phyloP scores from a whole-genome alignment of 768 basidiomycete species.

The Collybia mongolica region DNA sequence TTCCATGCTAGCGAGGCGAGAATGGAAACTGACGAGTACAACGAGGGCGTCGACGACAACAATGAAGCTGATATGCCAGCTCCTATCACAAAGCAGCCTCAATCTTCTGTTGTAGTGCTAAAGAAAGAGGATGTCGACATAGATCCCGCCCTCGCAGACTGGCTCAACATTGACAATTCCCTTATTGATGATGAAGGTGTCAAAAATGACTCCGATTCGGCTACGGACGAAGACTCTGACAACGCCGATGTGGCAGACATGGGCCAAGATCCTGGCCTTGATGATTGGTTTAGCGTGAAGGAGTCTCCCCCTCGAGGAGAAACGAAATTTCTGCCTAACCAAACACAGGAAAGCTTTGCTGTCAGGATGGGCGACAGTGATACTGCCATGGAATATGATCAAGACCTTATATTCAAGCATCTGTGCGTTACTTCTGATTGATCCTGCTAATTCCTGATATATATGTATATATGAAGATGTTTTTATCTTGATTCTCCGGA shows the following conservation, averaged over 20 bases:
- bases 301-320: slow-evolving; percentile 9
- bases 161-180: slow-evolving; percentile 54
- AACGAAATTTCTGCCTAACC: background rate
- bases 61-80: slow-evolving; percentile 17
- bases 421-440: slow-evolving; percentile 46
- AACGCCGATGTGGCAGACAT: slow-evolving; percentile 54
- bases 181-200: slow-evolving; percentile 16
- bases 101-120: background rate
- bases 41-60: slow-evolving; percentile 30
- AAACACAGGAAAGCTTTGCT: slow-evolving; percentile 19
- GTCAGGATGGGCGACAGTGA: slow-evolving; percentile 73
- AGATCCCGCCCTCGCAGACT: slow-evolving; percentile 54
- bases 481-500: slow-evolving; percentile 87
- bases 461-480: slow-evolving; percentile 44
- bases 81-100: slow-evolving; percentile 5
- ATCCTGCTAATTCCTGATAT: slow-evolving; percentile 4
- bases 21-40: slow-evolving; percentile 50
- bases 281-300: slow-evolving; percentile 40
- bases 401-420: slow-evolving; percentile 77
- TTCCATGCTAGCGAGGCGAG: slow-evolving; percentile 66
- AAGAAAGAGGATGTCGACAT: slow-evolving; percentile 27
- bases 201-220: slow-evolving; percentile 47
- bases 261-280: slow-evolving; percentile 27
- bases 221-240: slow-evolving; percentile 69
- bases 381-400: slow-evolving; percentile 74